phyloP scores from a whole-genome alignment of 2,329 filamentous ascomycete genomes.

The Penicillium sp. region DNA sequence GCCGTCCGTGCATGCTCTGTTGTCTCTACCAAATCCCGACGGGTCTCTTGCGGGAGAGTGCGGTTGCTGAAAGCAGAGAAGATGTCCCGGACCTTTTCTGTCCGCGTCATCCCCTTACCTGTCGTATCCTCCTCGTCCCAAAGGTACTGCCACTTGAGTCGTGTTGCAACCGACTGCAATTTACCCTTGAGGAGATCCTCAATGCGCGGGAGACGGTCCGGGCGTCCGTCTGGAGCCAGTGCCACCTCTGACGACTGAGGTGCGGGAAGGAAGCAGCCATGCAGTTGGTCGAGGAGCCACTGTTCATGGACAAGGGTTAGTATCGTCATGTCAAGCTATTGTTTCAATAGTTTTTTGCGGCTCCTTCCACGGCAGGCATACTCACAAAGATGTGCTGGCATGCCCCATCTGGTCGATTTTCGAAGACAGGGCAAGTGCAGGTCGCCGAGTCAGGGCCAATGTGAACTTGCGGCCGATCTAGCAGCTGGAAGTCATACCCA shows the following conservation, averaged over 20 bases:
- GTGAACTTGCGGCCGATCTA: constrained; percentile 37
- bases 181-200: constrained; percentile 35
- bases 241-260: constrained; percentile 29
- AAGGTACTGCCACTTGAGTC: constrained; percentile 38
- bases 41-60: constrained; percentile 44
- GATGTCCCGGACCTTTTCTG: constrained; percentile 45
- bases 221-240: constrained; percentile 35
- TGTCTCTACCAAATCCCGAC: constrained; percentile 40
- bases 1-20: constrained; percentile 34
- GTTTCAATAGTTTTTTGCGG: neutral
- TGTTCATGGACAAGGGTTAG: constrained; percentile 20
- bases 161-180: constrained; percentile 34
- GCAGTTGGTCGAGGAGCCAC: constrained; percentile 46
- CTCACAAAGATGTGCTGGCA: constrained; percentile 47
- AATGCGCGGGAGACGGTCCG: constrained; percentile 30
- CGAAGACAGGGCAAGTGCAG: constrained; percentile 41
- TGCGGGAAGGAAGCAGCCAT: constrained; percentile 34
- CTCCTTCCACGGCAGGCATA: neutral
- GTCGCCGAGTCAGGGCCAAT: constrained; percentile 30
- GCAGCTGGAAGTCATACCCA: constrained; percentile 41
- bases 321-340: neutral
- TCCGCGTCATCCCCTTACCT: constrained; percentile 33
- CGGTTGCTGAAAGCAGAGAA: constrained; percentile 45
- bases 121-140: constrained; percentile 25
- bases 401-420: constrained; percentile 30